Evolutionary conservation across 2,329 filamentous ascomycete genomes (phyloP), one percentile per base, ranked within the genome.

Genomic region (Exserohilum rostratum): DNA sequence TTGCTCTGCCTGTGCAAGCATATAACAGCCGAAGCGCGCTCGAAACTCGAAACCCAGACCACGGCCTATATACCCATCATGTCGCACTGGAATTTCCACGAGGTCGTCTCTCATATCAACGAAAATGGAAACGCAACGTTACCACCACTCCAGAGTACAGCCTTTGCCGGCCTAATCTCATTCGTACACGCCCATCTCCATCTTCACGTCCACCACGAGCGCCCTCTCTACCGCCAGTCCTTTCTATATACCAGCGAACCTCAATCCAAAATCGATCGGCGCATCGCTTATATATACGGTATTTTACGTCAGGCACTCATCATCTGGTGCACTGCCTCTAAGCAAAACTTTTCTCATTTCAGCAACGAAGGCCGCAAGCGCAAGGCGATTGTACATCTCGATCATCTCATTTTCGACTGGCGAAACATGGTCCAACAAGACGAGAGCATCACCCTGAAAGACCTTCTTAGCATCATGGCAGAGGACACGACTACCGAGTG

Each of bases 331-430:
- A 39, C 37, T 33, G 35, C 40, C 3, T 54, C 50, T 1, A 17
- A 43, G 13, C 15, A 33, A 12, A 34, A 47, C 27, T 20, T 34
- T 13, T 18, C 40, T 10, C 44, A 15, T n/a, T 12, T 27, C 17
- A 22, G 13, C 17, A 30, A 34, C 20, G n/a, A 35, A 3, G 34
- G 34, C 2, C 6, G 15, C 10, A 46, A 39, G 44, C 42, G 46
- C 17, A 39, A 39, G 15, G 37, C 25, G 4, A 17, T 39, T 18
- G 20, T 58, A 5, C 55, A 58, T 42, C 33, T 58, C 46, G 46
- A 58, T n/a, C 55, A 58, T 30, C 18, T 48, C 12, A 35, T 44
- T 34, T 51, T 46, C 6, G 45, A 46, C 54, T 58, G 55, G 50
- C 17, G 27, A 1, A 18, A 43, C 17, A 46, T 42, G 39, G 13